These are phyloP conservation scores for Claviceps maximensis DNA, from an alignment of 2,329 filamentous ascomycete species.

Conservation along the genomic window DNA sequence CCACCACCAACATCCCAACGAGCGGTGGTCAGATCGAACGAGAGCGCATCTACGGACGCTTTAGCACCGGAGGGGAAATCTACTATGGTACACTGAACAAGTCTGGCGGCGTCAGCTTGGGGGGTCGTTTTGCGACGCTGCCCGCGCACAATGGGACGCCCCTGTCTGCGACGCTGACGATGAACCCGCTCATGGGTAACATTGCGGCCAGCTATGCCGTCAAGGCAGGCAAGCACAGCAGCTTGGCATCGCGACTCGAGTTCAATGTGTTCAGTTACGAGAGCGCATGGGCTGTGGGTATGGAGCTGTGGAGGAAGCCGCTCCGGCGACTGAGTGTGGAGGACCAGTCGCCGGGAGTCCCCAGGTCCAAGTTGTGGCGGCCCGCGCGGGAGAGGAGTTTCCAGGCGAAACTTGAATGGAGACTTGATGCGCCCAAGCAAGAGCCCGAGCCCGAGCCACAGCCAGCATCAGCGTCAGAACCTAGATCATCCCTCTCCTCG, in stretches of 20 bases:
- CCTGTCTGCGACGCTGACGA: constrained; percentile 80
- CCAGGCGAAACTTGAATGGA: constrained; percentile 40
- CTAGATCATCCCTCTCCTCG: not conserved
- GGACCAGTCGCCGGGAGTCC: constrained; percentile 13
- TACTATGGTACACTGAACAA: constrained; percentile 96
- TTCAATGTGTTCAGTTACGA: constrained; percentile 99
- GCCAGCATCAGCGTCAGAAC: not conserved
- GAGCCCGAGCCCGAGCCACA: constrained; percentile 13
- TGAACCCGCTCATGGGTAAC: constrained; percentile 91
- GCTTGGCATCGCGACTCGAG: constrained; percentile 80
- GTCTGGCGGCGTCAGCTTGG: constrained; percentile 79
- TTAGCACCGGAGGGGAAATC: constrained; percentile 82
- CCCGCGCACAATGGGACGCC: constrained; percentile 72
- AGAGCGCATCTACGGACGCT: constrained; percentile 61
- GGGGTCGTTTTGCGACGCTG: constrained; percentile 78
- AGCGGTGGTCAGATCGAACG: constrained; percentile 23
- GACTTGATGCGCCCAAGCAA: constrained; percentile 28
- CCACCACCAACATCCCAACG: not conserved
- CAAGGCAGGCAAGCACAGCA: constrained; percentile 68
- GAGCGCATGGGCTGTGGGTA: constrained; percentile 80
- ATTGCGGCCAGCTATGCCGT: constrained; percentile 86
- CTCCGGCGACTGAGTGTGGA: constrained; percentile 25
- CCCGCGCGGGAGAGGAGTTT: constrained; percentile 26
- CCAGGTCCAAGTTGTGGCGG: not conserved
- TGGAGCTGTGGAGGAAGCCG: constrained; percentile 76